Evolutionary conservation across 345 rosid genomes (phyloP), one percentile per base, ranked within the genome.

Genomic region (Ailanthus altissimus): DNA sequence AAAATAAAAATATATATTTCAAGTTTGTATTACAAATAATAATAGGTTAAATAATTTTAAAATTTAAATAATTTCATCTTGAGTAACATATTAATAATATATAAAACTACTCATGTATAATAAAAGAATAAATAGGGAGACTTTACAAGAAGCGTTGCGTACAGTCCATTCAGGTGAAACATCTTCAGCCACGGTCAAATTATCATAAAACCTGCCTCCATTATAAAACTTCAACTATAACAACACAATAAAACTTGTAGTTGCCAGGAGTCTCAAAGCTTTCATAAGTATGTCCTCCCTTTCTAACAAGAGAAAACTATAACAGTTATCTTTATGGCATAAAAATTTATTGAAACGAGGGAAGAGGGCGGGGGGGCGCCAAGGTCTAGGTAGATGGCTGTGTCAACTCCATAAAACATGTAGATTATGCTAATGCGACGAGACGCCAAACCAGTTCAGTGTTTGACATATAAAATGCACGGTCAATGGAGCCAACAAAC

Each of bases 401-500:
- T 36, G 59, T 45, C 50, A 8, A 18, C 26, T 72, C 16, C 51
- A 26, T 25, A 38, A 40, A 45, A 21, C 6, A 32, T 8, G 36
- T 53, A 60, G 47, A 76, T 67, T 45, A 74, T 50, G 75, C 83
- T 81, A 81, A 32, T 67, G 16, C 65, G 82, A 60, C 46, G 78
- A 65, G 76, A 72, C 18, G 28, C 81, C 77, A 16, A 84, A 66
- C 87, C 78, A 83, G 76, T 72, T 79, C 56, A 82, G 38, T 15
- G 60, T 56, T 67, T 40, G 14, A 75, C 74, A 54, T 42, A 70
- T 26, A 40, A 81, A 16, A 40, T 43, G 70, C 20, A 75, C 23
- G 10, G 75, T 59, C 66, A 79, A 8, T 6, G 82, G 88, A 25
- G 77, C 84, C 42, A 90, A 75, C 36, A 84, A n/a, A 69, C 8